Conservation (phyloP, 2,329 filamentous ascomycete species). For the Alternaria sp. region DNA sequence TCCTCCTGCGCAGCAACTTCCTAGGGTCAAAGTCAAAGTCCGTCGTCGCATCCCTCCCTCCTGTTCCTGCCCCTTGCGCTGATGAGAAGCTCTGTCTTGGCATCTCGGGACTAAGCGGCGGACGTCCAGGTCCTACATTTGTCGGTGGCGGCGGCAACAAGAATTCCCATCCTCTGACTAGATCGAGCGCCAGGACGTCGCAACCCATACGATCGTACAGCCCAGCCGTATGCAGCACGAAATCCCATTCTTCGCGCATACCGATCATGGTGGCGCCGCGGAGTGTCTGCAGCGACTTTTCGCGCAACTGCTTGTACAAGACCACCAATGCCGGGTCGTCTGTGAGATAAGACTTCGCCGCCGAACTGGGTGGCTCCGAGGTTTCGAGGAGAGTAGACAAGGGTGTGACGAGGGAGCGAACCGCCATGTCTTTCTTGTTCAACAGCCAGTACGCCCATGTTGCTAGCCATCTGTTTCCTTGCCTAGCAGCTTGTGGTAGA, state of each 20-base stretch:
- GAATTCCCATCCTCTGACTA: slow-evolving; percentile 87
- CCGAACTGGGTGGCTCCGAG: slow-evolving; percentile 72
- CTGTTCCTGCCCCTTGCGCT: too few relatives aligned
- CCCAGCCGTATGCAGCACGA: slow-evolving; percentile 84
- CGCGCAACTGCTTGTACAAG: slow-evolving; percentile 85
- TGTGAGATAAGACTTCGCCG: slow-evolving; percentile 81
- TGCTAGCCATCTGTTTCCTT: slow-evolving; percentile 91
- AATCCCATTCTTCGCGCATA: slow-evolving; percentile 84
- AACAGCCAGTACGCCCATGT: slow-evolving; percentile 98
- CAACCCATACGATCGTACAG: slow-evolving; percentile 93
- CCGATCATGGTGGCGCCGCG: slow-evolving; percentile 84
- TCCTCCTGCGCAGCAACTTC: slow-evolving; percentile 74
- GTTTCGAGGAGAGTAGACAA: slow-evolving; percentile 77
- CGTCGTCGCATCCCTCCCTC: slow-evolving; percentile 18
- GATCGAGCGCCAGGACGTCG: slow-evolving; percentile 84
- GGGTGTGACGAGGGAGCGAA: slow-evolving; percentile 82
- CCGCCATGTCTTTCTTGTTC: slow-evolving; percentile 80
- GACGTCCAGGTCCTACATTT: slow-evolving; percentile 13
- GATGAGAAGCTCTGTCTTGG: slow-evolving; percentile 23
- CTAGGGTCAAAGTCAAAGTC: slow-evolving; percentile 66
- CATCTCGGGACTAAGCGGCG: slow-evolving; percentile 40
- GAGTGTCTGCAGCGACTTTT: slow-evolving; percentile 82
- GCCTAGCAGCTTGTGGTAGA: slow-evolving; percentile 76
- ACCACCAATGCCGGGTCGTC: slow-evolving; percentile 91
- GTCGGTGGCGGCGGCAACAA: slow-evolving; percentile 56